Base-by-base conservation (phyloP, 139 green algal species). In the Picocystis salinarum region DNA sequence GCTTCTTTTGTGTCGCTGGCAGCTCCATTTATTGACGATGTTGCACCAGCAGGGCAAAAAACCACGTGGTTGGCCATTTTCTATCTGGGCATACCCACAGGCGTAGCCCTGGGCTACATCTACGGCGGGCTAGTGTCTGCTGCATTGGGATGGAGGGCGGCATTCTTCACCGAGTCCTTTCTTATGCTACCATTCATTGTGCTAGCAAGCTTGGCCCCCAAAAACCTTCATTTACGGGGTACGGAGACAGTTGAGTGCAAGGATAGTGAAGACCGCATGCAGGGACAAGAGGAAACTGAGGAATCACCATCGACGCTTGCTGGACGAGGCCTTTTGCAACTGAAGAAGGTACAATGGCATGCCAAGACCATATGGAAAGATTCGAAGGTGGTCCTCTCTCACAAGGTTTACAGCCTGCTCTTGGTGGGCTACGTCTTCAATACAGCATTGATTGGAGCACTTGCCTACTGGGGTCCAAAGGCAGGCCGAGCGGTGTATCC, bases 21-120 rank as follows among this genome's bases (percentile, higher is more conserved):
- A 2, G 65, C 87, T 3, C 80, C 87, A 0, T 95, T 94, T 57
- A 94, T 98, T 13, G 84, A 93, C 56, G 82, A 94, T 52, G 67
- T 70, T 23, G 87, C 87, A 0, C 87, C 87, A 0, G 30, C 52
- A 6, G 40, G 41, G 0, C 25, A 28, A 9, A 90, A 91, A 62
- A 64, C 76, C 3, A 42, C 47, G 4, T 93, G 82, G 82, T 74
- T 92, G 33, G 81, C 72, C 4, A 57, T 61, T 12, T 53, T 53
- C 30, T 53, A 37, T 34, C 17, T 53, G 9, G 19, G 20, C 4
- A 53, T 41, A 20, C 26, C 45, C 6, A 25, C 30, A 20, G 19
- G 41, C 36, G 26, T 20, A 7, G 36, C 36, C 20, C 10, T 44
- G 10, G 36, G 41, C 9, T 48, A 48, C 15, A 26, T 20, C 7